These are phyloP conservation scores for Calocera cornea DNA, from an alignment of 768 basidiomycete genomes.

Conservation along the genomic window DNA sequence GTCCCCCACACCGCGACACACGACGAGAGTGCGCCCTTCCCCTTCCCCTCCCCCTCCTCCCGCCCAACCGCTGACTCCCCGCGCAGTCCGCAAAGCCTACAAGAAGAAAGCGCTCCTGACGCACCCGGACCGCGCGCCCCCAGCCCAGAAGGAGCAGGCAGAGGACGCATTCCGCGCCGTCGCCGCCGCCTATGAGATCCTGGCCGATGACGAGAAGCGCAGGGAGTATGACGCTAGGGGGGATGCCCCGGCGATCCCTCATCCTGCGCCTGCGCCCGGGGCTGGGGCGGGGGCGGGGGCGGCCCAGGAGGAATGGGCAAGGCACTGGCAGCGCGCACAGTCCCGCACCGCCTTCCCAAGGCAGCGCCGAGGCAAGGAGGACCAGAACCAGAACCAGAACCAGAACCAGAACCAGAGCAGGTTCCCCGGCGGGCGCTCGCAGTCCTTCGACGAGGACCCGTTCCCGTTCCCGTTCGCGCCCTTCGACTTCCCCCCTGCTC, in stretches of 20 bases:
- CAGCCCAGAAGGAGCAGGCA: constrained; percentile 9
- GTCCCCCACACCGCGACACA: constrained; percentile 9
- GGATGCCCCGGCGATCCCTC: not conserved
- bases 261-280: not conserved
- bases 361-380: no score
- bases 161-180: constrained; percentile 13
- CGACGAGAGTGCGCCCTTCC: constrained; percentile 10
- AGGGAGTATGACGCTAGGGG: constrained; percentile 11
- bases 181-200: constrained; percentile 12
- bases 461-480: not conserved
- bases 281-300: not conserved
- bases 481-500: not conserved
- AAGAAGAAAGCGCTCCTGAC: constrained; percentile 10
- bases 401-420: no score
- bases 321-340: no score
- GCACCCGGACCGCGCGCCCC: constrained; percentile 13
- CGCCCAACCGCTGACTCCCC: not conserved
- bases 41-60: not conserved
- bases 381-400: no score
- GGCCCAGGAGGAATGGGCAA: no score
- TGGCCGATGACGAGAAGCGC: constrained; percentile 6
- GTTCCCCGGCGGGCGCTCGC: no score
- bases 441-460: not conserved
- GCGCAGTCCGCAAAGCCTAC: constrained; percentile 13
- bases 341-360: not conserved